These are phyloP conservation scores for Fonsecaea erecta DNA, from an alignment of 2,329 filamentous ascomycete species.

Conservation along the genomic window DNA sequence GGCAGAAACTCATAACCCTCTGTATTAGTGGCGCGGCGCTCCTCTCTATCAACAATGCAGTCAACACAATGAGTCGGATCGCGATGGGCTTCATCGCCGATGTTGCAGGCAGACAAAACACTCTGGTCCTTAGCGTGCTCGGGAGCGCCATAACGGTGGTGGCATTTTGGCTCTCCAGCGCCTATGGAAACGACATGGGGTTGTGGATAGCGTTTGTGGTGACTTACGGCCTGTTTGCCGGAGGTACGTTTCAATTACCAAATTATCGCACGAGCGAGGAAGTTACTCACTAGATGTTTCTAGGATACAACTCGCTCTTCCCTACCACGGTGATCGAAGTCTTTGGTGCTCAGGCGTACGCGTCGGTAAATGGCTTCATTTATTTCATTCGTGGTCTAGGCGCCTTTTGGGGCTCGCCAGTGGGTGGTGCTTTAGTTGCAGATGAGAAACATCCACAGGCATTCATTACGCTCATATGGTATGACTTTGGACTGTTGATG, in stretches of 20 bases:
- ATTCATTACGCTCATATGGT: conserved; percentile 39
- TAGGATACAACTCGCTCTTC: conserved; percentile 48
- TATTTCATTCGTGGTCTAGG: conserved; percentile 48
- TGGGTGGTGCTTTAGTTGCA: conserved; percentile 41
- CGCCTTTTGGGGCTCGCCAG: conserved; percentile 46
- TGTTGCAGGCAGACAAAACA: conserved; percentile 47
- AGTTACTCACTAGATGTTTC: background rate
- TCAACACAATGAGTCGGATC: conserved; percentile 47
- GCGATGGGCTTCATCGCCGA: conserved; percentile 47
- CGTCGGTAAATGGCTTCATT: conserved; percentile 46
- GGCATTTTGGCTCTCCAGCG: conserved; percentile 40
- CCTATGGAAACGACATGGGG: conserved; percentile 34
- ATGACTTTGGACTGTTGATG: conserved; percentile 38
- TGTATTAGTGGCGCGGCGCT: conserved; percentile 44
- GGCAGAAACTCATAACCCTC: background rate
- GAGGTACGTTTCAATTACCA: conserved; percentile 24
- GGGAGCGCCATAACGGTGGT: conserved; percentile 40
- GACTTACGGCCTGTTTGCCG: conserved; percentile 46
- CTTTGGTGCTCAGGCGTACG: conserved; percentile 46
- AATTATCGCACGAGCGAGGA: background rate
- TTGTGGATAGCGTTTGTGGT: conserved; percentile 41
- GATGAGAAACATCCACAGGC: conserved; percentile 24
- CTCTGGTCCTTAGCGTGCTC: conserved; percentile 43
- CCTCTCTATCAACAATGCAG: conserved; percentile 48
- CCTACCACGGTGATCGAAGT: conserved; percentile 47